phyloP scores from a whole-genome alignment of 2,329 filamentous ascomycete genomes.

The Dactylellina haptotyla region DNA sequence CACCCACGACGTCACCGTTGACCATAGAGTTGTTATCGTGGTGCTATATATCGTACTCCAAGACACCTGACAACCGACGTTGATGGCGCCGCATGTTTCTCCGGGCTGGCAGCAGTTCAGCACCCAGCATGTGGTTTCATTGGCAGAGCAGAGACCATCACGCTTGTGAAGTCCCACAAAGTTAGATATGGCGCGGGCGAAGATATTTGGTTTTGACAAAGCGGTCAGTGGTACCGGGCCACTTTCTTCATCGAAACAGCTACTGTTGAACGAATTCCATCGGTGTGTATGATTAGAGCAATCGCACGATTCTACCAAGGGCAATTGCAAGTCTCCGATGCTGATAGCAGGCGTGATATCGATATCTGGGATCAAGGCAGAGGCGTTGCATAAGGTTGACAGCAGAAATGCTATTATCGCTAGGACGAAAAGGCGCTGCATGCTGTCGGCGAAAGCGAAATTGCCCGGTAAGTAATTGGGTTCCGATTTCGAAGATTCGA shows the following conservation, averaged over 20 bases:
- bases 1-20: constrained; percentile 42
- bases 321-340: neutral
- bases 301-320: neutral
- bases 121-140: constrained; percentile 41
- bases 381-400: neutral
- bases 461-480: neutral
- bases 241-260: constrained; percentile 38
- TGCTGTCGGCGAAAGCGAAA: neutral
- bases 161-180: constrained; percentile 28
- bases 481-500: neutral
- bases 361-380: neutral
- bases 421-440: neutral
- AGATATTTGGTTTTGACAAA: neutral
- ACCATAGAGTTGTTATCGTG: constrained; percentile 29
- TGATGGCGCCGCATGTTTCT: constrained; percentile 36
- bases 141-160: constrained; percentile 17
- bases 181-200: constrained; percentile 2
- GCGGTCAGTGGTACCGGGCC: constrained; percentile 6
- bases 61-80: constrained; percentile 38
- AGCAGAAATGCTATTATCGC: neutral
- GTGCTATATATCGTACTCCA: constrained; percentile 53
- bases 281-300: constrained; percentile 48
- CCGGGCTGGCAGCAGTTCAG: constrained; percentile 42
- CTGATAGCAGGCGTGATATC: neutral
- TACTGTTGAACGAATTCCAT: constrained; percentile 30